Base-by-base conservation (phyloP, 371 early-diverging fungal species). In the Actinomortierella wolfii region DNA sequence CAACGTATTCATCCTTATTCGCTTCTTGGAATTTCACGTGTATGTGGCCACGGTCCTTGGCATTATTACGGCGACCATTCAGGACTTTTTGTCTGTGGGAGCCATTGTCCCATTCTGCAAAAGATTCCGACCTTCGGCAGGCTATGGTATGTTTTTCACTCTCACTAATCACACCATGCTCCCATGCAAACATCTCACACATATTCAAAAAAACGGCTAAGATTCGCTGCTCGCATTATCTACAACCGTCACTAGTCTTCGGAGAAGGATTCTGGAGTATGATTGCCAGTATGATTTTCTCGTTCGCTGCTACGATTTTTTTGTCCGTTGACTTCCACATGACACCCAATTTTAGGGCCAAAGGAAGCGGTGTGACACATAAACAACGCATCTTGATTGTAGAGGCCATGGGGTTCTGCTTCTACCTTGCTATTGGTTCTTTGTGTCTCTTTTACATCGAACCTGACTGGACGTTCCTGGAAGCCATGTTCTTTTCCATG, bases 341-440 rank as follows among this genome's bases (percentile, higher is more conserved):
- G 13, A 71, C 73, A 2, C 67, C 73, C 2, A 44, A 71, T 20
- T 65, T 71, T 34, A 57, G 59, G 28, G 24, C 61, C 13, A 59
- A 48, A n/a, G 73, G 66, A 5, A 66, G 66, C 21, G 73, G 73
- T 7, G 73, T 71, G 20, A 71, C 73, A 4, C 66, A 62, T 41
- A 71, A 71, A 40, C 73, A 71, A 23, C 50, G 73, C 1, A 51
- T 71, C 7, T 42, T 71, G 29, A 71, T 71, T 14, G 62, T 58
- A 0, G 67, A 71, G 24, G 73, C 73, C 18, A 61, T 71, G 66
- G 15, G 51, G 0, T 59, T 71, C 20, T 71, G 73, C 40, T 66
- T 71, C 45, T 71, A 66, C 20, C 44, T 71, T 4, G 66, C 73
- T 21, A 51, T 71, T 9, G 73, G 73, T 15, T 58, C 73, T 2